Evolutionary conservation across 495 filamentous ascomycete genomes (phyloP).

Genomic region (Podospora anserina): DNA sequence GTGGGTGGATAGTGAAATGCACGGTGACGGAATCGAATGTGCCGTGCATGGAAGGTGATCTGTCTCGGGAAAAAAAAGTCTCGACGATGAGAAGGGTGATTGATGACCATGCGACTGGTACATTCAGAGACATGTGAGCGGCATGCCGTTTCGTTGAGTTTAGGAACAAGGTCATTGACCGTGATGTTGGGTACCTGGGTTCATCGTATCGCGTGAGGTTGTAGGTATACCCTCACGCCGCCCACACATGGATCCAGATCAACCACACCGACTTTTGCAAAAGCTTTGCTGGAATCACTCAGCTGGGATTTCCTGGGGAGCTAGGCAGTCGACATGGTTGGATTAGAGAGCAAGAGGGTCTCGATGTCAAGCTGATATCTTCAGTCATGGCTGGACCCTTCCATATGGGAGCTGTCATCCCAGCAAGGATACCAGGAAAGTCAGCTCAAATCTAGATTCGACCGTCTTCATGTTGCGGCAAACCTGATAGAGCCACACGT

Average conservation of each 20-base stretch:
- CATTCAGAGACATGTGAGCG: too few relatives aligned
- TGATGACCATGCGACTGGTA: too few relatives aligned
- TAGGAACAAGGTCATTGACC: too few relatives aligned
- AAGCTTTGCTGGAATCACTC: background rate
- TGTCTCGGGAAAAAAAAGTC: background rate
- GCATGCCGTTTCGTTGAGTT: too few relatives aligned
- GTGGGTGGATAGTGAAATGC: background rate
- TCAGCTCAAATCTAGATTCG: background rate
- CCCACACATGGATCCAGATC: background rate
- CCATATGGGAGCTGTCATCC: background rate
- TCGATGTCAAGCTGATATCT: too few relatives aligned
- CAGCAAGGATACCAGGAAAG: background rate
- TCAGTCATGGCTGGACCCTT: too few relatives aligned
- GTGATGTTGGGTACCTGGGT: too few relatives aligned
- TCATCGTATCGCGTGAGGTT: too few relatives aligned
- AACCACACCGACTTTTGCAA: background rate
- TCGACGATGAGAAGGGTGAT: background rate
- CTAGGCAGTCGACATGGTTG: background rate
- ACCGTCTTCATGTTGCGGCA: background rate
- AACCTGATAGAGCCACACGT: background rate
- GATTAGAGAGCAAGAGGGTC: background rate
- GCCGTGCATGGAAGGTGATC: background rate
- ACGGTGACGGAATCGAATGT: background rate
- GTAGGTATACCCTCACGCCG: too few relatives aligned
- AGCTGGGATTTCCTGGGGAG: background rate